Evolutionary conservation across 106 monocot species (phyloP).

Genomic region (Acanthochlamys bracteata): DNA sequence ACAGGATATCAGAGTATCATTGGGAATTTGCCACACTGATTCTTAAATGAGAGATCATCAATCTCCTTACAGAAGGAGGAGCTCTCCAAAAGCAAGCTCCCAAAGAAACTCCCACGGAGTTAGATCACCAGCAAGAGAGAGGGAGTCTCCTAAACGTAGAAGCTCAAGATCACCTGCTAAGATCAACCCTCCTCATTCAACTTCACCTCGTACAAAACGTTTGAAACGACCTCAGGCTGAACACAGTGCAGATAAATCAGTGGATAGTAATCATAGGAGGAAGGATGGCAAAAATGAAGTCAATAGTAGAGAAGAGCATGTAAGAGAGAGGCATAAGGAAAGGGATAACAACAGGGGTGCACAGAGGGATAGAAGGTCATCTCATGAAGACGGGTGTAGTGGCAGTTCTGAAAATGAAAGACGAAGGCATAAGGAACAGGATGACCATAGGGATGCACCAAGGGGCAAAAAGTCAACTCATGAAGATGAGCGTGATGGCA

Average conservation of each 20-base stretch:
- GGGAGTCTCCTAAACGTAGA: background rate
- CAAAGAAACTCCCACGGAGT: conserved; percentile 7
- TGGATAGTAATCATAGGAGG: conserved; percentile 12
- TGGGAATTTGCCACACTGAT: background rate
- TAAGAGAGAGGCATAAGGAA: conserved; percentile 14
- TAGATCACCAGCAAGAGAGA: conserved; percentile 31
- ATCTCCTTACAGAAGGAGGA: conserved; percentile 17
- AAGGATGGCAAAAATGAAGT: background rate
- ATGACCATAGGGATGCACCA: no score
- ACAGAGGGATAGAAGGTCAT: conserved; percentile 18
- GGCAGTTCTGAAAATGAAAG: no score
- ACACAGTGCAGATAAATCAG: conserved; percentile 15
- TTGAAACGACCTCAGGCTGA: conserved; percentile 23
- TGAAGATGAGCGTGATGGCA: conserved; percentile 1
- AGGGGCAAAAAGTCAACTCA: no score
- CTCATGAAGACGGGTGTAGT: conserved; percentile 14
- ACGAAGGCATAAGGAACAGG: no score
- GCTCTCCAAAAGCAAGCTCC: conserved; percentile 4
- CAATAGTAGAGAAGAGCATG: conserved; percentile 16
- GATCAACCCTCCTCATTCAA: conserved; percentile 20
- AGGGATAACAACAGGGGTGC: conserved; percentile 1
- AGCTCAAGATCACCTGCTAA: conserved; percentile 12
- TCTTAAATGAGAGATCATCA: conserved; percentile 12
- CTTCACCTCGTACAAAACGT: conserved; percentile 40
- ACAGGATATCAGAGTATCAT: no score